Percentiles rank a stretch among this genome's conserved stretches.
phyloP scores from a whole-genome alignment of 1,139 yeast genomes.

The Trichomonascaceae sp. region DNA sequence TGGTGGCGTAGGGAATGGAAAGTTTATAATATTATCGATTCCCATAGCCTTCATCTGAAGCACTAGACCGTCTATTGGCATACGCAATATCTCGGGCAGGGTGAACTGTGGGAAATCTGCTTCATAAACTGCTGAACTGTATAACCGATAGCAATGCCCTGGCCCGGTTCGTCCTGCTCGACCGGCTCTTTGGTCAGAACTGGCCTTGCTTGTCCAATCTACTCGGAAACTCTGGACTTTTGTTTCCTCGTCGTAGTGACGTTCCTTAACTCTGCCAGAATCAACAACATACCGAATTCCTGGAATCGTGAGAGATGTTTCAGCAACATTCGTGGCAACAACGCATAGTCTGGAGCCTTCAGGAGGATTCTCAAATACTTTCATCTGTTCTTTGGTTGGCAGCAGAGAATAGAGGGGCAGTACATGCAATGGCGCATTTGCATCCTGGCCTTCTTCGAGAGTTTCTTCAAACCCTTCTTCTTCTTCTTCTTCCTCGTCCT shows the following conservation, averaged over 20 bases:
- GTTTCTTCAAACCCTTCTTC: constrained; percentile 92
- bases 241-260: constrained; percentile 72
- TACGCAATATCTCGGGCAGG: constrained; percentile 82
- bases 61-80: constrained; percentile 95
- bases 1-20: constrained; percentile 97
- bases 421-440: constrained; percentile 77
- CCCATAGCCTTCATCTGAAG: constrained; percentile 97
- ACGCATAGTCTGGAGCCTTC: constrained; percentile 80
- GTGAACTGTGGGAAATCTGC: constrained; percentile 77
- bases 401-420: constrained; percentile 86
- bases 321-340: constrained; percentile 97
- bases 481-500: constrained; percentile 47
- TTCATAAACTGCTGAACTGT: constrained; percentile 93
- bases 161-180: constrained; percentile 99
- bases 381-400: constrained; percentile 93
- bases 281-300: constrained; percentile 94
- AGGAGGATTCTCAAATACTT: constrained; percentile 83
- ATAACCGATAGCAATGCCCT: constrained; percentile 91
- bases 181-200: constrained; percentile 93
- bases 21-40: constrained; percentile 78
- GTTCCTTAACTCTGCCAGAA: constrained; percentile 88
- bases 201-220: constrained; percentile 91
- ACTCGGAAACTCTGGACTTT: constrained; percentile 92
- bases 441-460: constrained; percentile 68
- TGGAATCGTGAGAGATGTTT: constrained; percentile 94